Conservation (phyloP, 2,329 filamentous ascomycete species). For the Fusarium fujikuroi region DNA sequence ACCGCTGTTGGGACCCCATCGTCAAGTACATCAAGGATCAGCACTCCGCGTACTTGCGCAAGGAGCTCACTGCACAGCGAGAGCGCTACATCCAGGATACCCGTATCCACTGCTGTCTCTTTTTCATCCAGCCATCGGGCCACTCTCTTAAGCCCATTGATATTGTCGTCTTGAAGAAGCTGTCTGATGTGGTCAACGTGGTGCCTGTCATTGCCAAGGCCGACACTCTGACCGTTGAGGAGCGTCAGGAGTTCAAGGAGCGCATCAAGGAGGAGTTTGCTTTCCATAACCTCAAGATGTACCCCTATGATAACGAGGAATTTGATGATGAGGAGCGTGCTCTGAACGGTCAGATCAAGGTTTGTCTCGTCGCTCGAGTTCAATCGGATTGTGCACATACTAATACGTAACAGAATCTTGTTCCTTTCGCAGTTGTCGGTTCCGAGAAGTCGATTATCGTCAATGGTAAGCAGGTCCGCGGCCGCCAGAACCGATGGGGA, state of each 20-base stretch:
- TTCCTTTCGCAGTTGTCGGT: constrained; percentile 97
- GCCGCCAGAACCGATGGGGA: constrained; percentile 98
- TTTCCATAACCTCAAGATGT: constrained; percentile 99
- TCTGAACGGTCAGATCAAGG: constrained; percentile 97
- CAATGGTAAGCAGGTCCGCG: constrained; percentile 95
- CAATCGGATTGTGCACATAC: constrained; percentile 11
- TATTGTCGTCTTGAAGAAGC: constrained; percentile 99
- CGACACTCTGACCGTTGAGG: constrained; percentile 94
- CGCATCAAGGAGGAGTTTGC: constrained; percentile 99
- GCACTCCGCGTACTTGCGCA: constrained; percentile 98
- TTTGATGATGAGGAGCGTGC: constrained; percentile 96
- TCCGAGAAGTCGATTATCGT: constrained; percentile 98
- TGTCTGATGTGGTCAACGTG: constrained; percentile 98
- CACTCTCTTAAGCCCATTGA: constrained; percentile 99
- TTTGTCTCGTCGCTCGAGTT: constrained; percentile 52
- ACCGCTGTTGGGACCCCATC: constrained; percentile 99
- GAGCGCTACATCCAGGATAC: constrained; percentile 99
- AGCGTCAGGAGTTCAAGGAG: constrained; percentile 97
- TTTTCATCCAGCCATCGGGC: constrained; percentile 99
- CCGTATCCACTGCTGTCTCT: constrained; percentile 98
- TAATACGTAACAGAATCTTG: constrained; percentile 75
- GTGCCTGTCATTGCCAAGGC: constrained; percentile 99
- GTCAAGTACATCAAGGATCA: constrained; percentile 99
- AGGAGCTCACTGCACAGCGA: constrained; percentile 98
- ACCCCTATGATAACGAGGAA: constrained; percentile 99